Evolutionary conservation across 2,329 filamentous ascomycete genomes (phyloP).

Genomic region (Cladosporium sphaerospermum): DNA sequence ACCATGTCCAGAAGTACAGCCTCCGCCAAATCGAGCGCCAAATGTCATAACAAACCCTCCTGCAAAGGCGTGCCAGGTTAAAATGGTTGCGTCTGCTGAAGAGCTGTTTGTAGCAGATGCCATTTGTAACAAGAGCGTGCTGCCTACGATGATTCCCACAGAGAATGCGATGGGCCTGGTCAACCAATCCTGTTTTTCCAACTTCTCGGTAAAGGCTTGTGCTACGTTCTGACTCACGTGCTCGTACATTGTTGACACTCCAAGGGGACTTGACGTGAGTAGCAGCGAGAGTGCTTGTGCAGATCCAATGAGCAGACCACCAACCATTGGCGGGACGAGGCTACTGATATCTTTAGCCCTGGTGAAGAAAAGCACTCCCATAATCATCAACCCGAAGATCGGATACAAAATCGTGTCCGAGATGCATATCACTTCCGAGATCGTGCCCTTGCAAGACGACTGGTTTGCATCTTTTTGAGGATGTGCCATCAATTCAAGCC

Average conservation of each 20-base stretch:
- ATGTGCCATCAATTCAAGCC: background rate
- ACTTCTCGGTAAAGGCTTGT: conserved; percentile 12
- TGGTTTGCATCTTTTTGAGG: background rate
- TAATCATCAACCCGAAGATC: background rate
- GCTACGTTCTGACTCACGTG: background rate
- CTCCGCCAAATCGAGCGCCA: conserved; percentile 49
- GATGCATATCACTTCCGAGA: conserved; percentile 1
- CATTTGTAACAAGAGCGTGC: background rate
- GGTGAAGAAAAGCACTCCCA: background rate
- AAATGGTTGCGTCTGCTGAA: background rate
- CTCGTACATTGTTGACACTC: conserved; percentile 48
- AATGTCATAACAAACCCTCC: background rate
- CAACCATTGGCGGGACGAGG: conserved; percentile 29
- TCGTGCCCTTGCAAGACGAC: background rate
- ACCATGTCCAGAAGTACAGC: conserved; percentile 64
- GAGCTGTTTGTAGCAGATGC: background rate
- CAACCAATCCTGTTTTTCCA: background rate
- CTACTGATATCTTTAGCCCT: background rate
- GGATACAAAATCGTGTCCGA: conserved; percentile 1
- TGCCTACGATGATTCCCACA: background rate
- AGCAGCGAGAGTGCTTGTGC: conserved; percentile 54
- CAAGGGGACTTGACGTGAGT: conserved; percentile 49
- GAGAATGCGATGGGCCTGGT: background rate
- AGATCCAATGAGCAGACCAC: conserved; percentile 53
- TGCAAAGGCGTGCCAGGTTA: background rate